These are phyloP conservation scores for Gossypium herbaceum DNA, from an alignment of 345 rosid species.

Conservation along the genomic window DNA sequence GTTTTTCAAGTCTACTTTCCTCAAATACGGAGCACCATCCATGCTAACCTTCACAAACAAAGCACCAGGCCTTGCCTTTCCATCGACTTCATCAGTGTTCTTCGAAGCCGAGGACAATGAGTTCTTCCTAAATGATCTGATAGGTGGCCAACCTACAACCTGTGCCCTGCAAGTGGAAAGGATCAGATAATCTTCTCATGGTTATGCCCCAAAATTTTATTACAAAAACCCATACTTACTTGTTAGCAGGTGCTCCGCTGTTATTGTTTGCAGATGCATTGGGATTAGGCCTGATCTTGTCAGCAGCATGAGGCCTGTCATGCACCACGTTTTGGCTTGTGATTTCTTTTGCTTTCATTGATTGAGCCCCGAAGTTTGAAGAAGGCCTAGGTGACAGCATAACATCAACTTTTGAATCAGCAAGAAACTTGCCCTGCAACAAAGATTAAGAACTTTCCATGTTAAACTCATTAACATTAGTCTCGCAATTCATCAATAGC, in stretches of 20 bases:
- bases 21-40: conserved; percentile 77
- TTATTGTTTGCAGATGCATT: conserved; percentile 28
- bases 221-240: conserved; percentile 33
- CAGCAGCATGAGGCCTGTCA: conserved; percentile 36
- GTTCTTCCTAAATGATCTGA: conserved; percentile 62
- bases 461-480: conserved; percentile 13
- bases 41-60: conserved; percentile 66
- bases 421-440: conserved; percentile 47
- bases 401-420: conserved; percentile 34
- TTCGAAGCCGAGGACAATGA: conserved; percentile 50
- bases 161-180: conserved; percentile 46
- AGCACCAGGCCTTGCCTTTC: conserved; percentile 52
- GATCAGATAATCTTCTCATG: background rate
- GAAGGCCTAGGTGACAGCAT: conserved; percentile 45
- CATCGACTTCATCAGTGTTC: conserved; percentile 56
- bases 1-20: conserved; percentile 64
- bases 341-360: conserved; percentile 41
- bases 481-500: background rate
- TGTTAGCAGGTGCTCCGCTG: conserved; percentile 44
- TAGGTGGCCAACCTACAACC: conserved; percentile 82
- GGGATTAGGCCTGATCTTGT: conserved; percentile 25
- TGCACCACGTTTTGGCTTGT: conserved; percentile 26
- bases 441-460: conserved; percentile 17
- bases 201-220: background rate
- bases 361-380: conserved; percentile 37